Percentiles rank a stretch among this genome's conserved stretches.
Conservation (phyloP, 768 basidiomycete species). For the Lepiota venenata region DNA sequence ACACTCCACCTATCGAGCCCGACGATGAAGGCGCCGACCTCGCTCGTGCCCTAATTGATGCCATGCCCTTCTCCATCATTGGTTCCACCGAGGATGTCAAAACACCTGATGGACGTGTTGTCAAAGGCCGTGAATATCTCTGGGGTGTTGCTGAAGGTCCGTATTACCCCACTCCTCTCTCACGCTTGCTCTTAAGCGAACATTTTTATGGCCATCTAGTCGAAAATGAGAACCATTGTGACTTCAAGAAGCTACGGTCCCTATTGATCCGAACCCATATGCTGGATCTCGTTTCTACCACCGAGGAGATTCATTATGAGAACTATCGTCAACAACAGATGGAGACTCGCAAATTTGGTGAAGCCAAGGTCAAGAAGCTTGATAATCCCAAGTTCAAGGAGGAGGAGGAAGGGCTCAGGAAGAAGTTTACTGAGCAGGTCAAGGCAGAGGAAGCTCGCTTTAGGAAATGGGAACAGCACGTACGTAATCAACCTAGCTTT, state of each 20-base stretch:
- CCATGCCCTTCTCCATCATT: slow-evolving; percentile 98
- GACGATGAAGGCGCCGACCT: slow-evolving; percentile 89
- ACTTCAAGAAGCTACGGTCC: slow-evolving; percentile 96
- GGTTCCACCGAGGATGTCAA: slow-evolving; percentile 94
- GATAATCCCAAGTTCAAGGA: slow-evolving; percentile 99
- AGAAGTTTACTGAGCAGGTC: slow-evolving; percentile 99
- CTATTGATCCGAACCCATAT: slow-evolving; percentile 97
- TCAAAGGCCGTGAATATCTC: slow-evolving; percentile 97
- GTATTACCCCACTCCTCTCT: slow-evolving; percentile 15
- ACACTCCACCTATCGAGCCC: slow-evolving; percentile 86
- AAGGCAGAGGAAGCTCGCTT: slow-evolving; percentile 97
- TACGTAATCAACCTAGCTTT: slow-evolving; percentile 36
- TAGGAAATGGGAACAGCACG: slow-evolving; percentile 99
- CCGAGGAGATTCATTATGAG: slow-evolving; percentile 96
- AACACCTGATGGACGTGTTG: slow-evolving; percentile 85
- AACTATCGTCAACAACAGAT: slow-evolving; percentile 97
- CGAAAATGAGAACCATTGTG: slow-evolving; percentile 99
- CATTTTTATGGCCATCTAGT: slow-evolving; percentile 42
- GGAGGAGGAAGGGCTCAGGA: slow-evolving; percentile 94
- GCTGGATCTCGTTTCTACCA: slow-evolving; percentile 95
- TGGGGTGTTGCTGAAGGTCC: slow-evolving; percentile 99
- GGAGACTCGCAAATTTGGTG: slow-evolving; percentile 99
- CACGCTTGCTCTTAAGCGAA: neutral
- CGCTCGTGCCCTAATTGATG: slow-evolving; percentile 80
- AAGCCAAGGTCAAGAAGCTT: slow-evolving; percentile 96